Evolutionary conservation across 1,284 basidiomycete species (phyloP), one percentile per base, ranked within the genome.

Genomic region (Microbotryum scabiosae): DNA sequence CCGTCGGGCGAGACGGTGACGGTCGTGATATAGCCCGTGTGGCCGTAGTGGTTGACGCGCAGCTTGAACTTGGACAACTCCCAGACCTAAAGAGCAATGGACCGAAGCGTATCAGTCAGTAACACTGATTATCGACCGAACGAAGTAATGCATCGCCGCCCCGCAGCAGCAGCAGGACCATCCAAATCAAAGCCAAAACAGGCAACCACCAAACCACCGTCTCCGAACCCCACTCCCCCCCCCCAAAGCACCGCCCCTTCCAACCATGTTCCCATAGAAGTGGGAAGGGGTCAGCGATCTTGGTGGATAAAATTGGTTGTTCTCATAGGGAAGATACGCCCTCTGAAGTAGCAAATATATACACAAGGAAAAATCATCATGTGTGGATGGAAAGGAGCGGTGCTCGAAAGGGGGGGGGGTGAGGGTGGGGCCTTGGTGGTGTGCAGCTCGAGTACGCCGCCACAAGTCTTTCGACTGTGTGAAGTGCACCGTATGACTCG

Each of bases 1-100:
- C 96, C 96, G 76, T 99, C 96, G 67, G 96, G 96, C 50, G 96
- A 99, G 69, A 99, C 92, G 67, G 96, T 94, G 75, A 99, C 80
- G 71, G 94, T 94, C 84, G 96, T 97, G 80, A 99, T 92, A 84
- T 97, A 98, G 71, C 96, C 96, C 58, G 90, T 96, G 84, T 99
- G 96, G 72, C 96, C 96, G 77, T 88, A 92, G 84, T 99, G 96
- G 85, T 97, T 97, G 79, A 94, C 97, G 84, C 94, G 93, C 76
- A 99, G 85, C 82, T 97, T 97, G 87, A 96, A 98, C 80, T 97
- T 97, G 78, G 88, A 90, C 62, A 98, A 87, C 79, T 99, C 96
- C 96, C 96, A 99, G 70, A 99, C 94, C 94, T 98, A 18, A 7
- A 21, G 2, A 61, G 21, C 43, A 9, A 9, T 30, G 43, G 26